phyloP scores from a whole-genome alignment of 2,329 filamentous ascomycete species.

The Calonectria honghensis region DNA sequence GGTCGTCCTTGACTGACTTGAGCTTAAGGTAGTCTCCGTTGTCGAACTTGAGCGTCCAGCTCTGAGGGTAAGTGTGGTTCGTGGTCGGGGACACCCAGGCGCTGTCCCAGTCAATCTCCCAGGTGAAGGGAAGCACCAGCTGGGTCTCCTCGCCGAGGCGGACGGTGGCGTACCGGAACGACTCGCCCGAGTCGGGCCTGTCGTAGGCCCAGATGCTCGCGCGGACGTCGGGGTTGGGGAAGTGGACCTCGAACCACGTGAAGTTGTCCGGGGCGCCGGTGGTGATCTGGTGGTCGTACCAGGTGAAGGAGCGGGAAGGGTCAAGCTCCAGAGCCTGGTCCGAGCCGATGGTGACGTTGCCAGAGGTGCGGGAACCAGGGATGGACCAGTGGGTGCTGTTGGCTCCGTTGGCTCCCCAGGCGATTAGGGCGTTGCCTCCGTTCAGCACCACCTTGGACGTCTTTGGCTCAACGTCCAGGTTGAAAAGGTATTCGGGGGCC shows the following conservation, averaged over 20 bases:
- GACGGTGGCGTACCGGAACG: slow-evolving; percentile 27
- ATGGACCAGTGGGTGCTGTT: slow-evolving; percentile 30
- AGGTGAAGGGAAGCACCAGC: slow-evolving; percentile 24
- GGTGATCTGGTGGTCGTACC: slow-evolving; percentile 35
- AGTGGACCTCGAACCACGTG: slow-evolving; percentile 32
- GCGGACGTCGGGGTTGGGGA: slow-evolving; percentile 25
- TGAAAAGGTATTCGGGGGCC: slow-evolving; percentile 16
- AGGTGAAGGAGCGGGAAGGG: slow-evolving; percentile 21
- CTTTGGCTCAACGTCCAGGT: background rate
- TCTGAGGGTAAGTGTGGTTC: slow-evolving; percentile 16
- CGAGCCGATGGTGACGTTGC: slow-evolving; percentile 3
- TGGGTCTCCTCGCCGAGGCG: slow-evolving; percentile 29
- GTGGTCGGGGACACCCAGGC: slow-evolving; percentile 18
- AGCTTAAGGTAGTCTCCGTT: slow-evolving; percentile 26
- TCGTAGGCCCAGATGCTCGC: slow-evolving; percentile 35
- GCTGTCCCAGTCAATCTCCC: slow-evolving; percentile 16
- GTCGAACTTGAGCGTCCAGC: slow-evolving; percentile 30
- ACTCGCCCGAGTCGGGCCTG: slow-evolving; percentile 24
- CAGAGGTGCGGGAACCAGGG: slow-evolving; percentile 28
- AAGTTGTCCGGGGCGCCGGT: slow-evolving; percentile 17
- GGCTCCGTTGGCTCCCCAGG: slow-evolving; percentile 17
- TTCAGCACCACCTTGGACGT: slow-evolving; percentile 27
- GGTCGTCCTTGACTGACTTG: slow-evolving; percentile 15
- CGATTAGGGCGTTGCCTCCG: slow-evolving; percentile 25
- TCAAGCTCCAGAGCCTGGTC: slow-evolving; percentile 5